Base-by-base conservation (phyloP, 169 alveolate species). In the Plasmodium inui region DNA sequence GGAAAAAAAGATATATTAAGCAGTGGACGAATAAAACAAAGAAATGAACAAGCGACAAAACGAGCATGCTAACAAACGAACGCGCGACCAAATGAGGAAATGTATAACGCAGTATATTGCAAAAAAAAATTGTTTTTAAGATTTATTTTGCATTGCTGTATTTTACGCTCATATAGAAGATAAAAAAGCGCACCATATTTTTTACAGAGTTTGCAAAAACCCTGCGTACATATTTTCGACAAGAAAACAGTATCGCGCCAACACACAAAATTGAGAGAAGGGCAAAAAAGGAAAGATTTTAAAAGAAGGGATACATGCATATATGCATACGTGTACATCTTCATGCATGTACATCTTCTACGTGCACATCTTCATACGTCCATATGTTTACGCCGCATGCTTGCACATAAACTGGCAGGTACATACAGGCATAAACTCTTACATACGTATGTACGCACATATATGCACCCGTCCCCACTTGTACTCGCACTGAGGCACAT, bases 41-140 rank as follows among this genome's bases (percentile, higher is more conserved):
- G 22, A 67, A 67, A 67, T 67, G 76, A 67, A 67, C 37, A 6
- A 26, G 17, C n/a, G 76, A 67, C 76, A 67, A 67, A 67, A 26
- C 6, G 17, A 67, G n/a, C 39, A 67, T 10, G 12, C 37, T 37
- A 67, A 67, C 76, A 6, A 67, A 67, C 19, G 39, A 67, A 67
- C 17, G 37, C 30, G 37, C 28, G 5, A 67, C 14, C 32, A 22
- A 67, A 19, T 28, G 41, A 67, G 37, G 19, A 67, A 67, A 67
- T 28, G 61, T 67, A 67, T 67, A 67, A 67, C 14, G 9, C 30
- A 67, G 22, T 26, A 67, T 26, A 67, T 26, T 26, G 17, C 5
- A 67, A 67, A 67, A 67, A 67, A 67, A 67, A 67, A 67, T 67
- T 67, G 37, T 67, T 67, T 28, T 67, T 67, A 67, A 67, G 76